Base-by-base conservation (phyloP, 768 basidiomycete species). In the Tephrocybe sp. region DNA sequence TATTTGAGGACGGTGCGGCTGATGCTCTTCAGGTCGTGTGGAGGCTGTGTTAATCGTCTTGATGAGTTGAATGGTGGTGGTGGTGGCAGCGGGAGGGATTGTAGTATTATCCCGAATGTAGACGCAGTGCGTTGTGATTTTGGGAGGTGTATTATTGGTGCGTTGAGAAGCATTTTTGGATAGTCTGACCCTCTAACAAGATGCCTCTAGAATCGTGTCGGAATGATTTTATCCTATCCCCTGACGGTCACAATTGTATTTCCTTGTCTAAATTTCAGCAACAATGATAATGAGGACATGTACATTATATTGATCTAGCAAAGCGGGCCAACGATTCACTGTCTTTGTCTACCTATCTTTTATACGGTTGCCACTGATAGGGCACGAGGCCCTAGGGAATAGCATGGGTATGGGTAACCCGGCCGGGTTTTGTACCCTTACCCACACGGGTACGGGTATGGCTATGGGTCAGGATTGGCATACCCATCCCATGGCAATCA, bases 61-160 rank as follows among this genome's bases (percentile, higher is more conserved):
- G 54, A 53, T 12, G 14, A 36, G 4, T 26, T 26, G 2, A 60
- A 57, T 38, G 49, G 48, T 14, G 66, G 60, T n/a, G 19, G 35
- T 7, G 19, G 17, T 2, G 16, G 23, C 11, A 64, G 63, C 7
- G 75, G 75, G 1, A 56, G 72, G 35, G 75, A 77, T 59, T 78
- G 77, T 61, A 74, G 72, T 44, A 60, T 63, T 9, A 75, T 76
- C 52, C 68, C 72, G n/a, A 60, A 71, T 43, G 72, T 72, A n/a
- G 66, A 68, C 45, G 49, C 62, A 7, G 72, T 77, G 17, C 55
- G 60, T 10, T 76, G 75, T 60, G 50, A 56, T 6, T 53, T 54
- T 7, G 68, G 72, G 11, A 38, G 55, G 31, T 78, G 75, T 53
- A 33, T 67, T 20, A 70, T 77, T 42, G 63, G 73, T 73, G 60